Percentiles rank a stretch among this genome's conserved stretches.
Evolutionary conservation across 345 rosid species (phyloP).

Genomic region (Laguncularia racemosa): DNA sequence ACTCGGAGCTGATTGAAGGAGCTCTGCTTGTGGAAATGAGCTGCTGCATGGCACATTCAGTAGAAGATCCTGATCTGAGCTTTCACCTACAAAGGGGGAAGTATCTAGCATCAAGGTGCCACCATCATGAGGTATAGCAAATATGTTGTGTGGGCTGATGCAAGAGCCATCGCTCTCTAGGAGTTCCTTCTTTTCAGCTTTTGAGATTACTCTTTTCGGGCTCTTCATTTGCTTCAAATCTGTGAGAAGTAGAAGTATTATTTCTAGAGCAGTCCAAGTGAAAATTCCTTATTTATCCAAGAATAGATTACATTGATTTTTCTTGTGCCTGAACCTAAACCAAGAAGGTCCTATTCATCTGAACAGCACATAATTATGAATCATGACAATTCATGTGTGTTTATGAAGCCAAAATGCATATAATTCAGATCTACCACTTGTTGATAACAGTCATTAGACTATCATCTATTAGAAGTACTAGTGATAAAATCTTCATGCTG

Average conservation of each 20-base stretch:
- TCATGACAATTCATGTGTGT: no score
- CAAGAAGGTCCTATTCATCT: no score
- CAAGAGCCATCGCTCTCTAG: slow-evolving; percentile 59
- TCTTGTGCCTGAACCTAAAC: no score
- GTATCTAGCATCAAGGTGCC: slow-evolving; percentile 63
- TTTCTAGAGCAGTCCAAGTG: no score
- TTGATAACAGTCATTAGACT: no score
- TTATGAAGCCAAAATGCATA: no score
- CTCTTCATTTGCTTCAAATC: slow-evolving; percentile 52
- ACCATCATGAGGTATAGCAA: slow-evolving; percentile 64
- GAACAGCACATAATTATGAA: no score
- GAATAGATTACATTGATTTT: no score
- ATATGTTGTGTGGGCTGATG: slow-evolving; percentile 74
- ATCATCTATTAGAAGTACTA: no score
- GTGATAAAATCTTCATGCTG: no score
- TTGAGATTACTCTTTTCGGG: slow-evolving; percentile 58
- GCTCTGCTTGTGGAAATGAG: slow-evolving; percentile 90
- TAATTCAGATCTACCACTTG: no score
- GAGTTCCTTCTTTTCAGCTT: slow-evolving; percentile 59
- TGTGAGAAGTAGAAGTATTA: slow-evolving; percentile 26
- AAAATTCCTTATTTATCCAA: no score
- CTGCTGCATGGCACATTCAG: slow-evolving; percentile 74
- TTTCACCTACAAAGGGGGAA: slow-evolving; percentile 46
- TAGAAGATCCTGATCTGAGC: slow-evolving; percentile 78
- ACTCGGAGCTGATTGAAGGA: slow-evolving; percentile 46